Evolutionary conservation across 305 asterid genomes (phyloP).

Genomic region (Nicotiana rustica): DNA sequence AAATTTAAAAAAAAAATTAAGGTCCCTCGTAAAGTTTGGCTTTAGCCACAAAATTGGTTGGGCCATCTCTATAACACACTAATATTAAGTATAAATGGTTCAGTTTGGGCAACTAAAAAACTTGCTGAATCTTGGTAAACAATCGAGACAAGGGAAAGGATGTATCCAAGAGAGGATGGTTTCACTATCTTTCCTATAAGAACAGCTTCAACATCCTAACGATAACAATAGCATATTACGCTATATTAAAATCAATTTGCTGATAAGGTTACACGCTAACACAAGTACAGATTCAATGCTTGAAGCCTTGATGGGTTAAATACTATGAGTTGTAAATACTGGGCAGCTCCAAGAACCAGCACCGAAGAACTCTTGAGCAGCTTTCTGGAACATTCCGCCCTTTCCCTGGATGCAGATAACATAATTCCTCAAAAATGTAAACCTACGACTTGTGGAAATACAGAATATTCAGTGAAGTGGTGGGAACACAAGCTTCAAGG

Average conservation of each 20-base stretch:
- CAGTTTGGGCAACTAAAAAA: not conserved
- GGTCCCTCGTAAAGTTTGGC: too few species aligned
- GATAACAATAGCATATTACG: not conserved
- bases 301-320: slow-evolving; percentile 11
- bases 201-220: slow-evolving; percentile 17
- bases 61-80: not conserved
- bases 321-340: not conserved
- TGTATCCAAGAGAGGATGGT: not conserved
- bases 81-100: not conserved
- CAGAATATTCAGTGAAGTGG: slow-evolving; percentile 72
- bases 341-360: not conserved
- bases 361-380: not conserved
- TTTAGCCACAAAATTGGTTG: too few species aligned
- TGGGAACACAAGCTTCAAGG: slow-evolving; percentile 45
- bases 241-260: not conserved
- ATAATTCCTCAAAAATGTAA: not conserved
- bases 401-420: slow-evolving; percentile 9
- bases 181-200: not conserved
- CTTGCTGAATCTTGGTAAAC: slow-evolving; percentile 19
- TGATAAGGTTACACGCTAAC: not conserved
- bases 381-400: not conserved
- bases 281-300: not conserved
- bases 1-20: too few species aligned
- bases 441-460: slow-evolving; percentile 55
- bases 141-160: not conserved